Conservation (phyloP, 202 grass and related monocot genomes). For the Setaria viridis region DNA sequence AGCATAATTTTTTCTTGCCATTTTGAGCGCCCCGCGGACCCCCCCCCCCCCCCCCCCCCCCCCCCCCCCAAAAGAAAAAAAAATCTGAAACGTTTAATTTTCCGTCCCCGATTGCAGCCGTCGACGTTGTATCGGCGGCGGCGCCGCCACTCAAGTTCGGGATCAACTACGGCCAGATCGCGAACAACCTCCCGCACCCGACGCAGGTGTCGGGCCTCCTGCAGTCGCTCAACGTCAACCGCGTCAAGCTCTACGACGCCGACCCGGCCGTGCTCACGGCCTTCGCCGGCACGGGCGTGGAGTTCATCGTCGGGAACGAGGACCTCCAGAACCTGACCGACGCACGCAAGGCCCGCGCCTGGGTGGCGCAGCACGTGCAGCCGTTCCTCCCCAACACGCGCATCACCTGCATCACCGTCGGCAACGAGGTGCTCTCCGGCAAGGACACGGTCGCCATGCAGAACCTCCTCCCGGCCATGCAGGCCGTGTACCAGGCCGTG, state of each 20-base stretch:
- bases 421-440: constrained; percentile 79
- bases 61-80: too few species aligned
- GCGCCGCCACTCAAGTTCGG: constrained; percentile 55
- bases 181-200: constrained; percentile 73
- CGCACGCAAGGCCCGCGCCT: constrained; percentile 46
- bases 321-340: constrained; percentile 62
- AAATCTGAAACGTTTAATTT: neutral
- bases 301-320: constrained; percentile 78
- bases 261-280: constrained; percentile 66
- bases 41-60: neutral
- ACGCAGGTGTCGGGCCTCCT: constrained; percentile 65
- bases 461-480: constrained; percentile 81
- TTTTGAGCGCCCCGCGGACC: too few species aligned
- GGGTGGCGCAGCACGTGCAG: constrained; percentile 75
- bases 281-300: constrained; percentile 67
- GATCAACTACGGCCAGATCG: constrained; percentile 94
- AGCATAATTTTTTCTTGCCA: neutral
- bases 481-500: constrained; percentile 74
- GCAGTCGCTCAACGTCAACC: constrained; percentile 65
- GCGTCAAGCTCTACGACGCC: constrained; percentile 86
- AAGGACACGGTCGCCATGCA: constrained; percentile 50
- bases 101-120: neutral
- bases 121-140: constrained; percentile 31
- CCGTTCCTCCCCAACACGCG: constrained; percentile 69
- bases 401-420: constrained; percentile 72